Conservation (phyloP, 2,329 filamentous ascomycete species). For the Calycina herbarum region DNA sequence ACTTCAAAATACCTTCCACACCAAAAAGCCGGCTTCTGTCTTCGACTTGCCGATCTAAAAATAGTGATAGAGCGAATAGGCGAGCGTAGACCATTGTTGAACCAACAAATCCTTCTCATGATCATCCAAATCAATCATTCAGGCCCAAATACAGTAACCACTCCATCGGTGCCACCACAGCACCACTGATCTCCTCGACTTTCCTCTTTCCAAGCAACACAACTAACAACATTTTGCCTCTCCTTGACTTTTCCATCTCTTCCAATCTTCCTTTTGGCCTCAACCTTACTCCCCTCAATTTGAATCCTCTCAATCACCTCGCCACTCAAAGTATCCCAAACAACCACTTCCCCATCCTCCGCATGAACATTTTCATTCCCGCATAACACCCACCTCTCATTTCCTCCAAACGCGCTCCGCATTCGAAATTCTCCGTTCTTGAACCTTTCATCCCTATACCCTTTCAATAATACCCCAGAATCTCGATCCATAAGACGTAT, state of each 20-base stretch:
- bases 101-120: neutral
- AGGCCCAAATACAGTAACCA: constrained; percentile 62
- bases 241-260: constrained; percentile 61
- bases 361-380: constrained; percentile 64
- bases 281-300: constrained; percentile 39
- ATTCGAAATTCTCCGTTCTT: constrained; percentile 41
- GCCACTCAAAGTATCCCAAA: constrained; percentile 82
- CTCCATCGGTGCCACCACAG: constrained; percentile 63
- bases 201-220: constrained; percentile 61
- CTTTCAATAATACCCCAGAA: constrained; percentile 70
- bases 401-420: constrained; percentile 60
- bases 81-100: neutral
- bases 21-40: neutral
- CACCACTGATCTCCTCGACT: constrained; percentile 66
- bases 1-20: neutral
- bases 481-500: constrained; percentile 79
- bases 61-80: neutral
- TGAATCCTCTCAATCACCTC: constrained; percentile 62
- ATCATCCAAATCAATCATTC: neutral
- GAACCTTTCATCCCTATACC: constrained; percentile 57
- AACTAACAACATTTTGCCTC: constrained; percentile 60
- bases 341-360: constrained; percentile 49
- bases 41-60: neutral
- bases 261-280: constrained; percentile 52
- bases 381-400: constrained; percentile 75